Conservation (phyloP, 2,329 filamentous ascomycete genomes). For the Diaporthe batatas region DNA sequence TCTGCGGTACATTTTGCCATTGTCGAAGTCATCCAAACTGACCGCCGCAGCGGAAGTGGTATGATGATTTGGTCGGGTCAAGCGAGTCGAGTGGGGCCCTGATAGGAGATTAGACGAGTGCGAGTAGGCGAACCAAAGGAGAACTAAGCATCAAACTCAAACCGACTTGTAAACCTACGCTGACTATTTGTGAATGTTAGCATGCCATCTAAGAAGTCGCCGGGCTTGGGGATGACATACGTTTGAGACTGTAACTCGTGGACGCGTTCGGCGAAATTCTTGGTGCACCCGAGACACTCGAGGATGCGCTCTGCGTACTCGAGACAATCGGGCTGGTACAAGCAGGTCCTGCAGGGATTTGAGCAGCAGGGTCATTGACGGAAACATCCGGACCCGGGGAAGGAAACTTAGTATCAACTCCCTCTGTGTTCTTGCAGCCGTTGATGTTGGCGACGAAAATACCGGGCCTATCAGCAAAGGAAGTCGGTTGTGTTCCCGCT, state of each 20-base stretch:
- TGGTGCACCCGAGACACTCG: not conserved
- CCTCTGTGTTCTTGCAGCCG: constrained; percentile 35
- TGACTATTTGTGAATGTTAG: not conserved
- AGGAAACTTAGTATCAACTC: constrained; percentile 17
- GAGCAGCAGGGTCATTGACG: constrained; percentile 11
- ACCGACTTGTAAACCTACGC: not conserved
- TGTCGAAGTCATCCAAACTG: not conserved
- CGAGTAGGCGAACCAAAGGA: constrained; percentile 1
- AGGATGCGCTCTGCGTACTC: not conserved
- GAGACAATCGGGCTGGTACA: constrained; percentile 1
- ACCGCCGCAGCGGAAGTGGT: not conserved
- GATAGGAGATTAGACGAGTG: constrained; percentile 19
- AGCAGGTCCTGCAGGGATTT: constrained; percentile 6
- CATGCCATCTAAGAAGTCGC: not conserved
- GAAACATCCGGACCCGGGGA: constrained; percentile 27
- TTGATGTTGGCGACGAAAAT: constrained; percentile 36
- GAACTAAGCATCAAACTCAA: not conserved
- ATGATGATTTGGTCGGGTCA: not conserved
- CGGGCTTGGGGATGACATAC: not conserved
- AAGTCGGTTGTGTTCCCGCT: not conserved
- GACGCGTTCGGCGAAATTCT: constrained; percentile 1
- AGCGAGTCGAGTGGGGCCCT: constrained; percentile 12
- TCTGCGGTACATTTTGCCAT: not conserved
- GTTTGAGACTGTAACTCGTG: not conserved
- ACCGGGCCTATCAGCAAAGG: constrained; percentile 12